These are phyloP conservation scores for Blastocystis sp. DNA, from an alignment of 352 stramenopile genomes.

Conservation along the genomic window DNA sequence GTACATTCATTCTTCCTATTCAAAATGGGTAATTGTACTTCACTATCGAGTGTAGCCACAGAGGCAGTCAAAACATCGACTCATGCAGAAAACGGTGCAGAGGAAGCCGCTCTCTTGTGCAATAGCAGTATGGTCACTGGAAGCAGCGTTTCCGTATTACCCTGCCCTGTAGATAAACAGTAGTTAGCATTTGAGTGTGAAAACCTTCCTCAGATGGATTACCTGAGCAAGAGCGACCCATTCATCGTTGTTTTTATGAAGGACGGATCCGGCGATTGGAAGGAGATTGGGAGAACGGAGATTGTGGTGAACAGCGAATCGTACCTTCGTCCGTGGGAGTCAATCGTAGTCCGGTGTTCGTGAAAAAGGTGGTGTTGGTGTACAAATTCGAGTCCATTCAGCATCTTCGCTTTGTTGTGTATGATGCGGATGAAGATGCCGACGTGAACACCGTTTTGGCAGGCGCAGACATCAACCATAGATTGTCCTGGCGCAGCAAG, in stretches of 20 bases:
- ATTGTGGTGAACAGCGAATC: constrained; percentile 75
- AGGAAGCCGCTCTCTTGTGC: constrained; percentile 29
- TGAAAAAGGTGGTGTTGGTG: constrained; percentile 79
- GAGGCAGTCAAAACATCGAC: neutral
- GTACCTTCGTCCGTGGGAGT: neutral
- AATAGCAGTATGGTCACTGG: neutral
- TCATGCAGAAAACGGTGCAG: constrained; percentile 26
- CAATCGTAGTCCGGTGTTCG: constrained; percentile 79
- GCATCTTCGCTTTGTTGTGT: constrained; percentile 80
- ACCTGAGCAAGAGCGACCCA: constrained; percentile 82
- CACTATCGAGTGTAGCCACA: constrained; percentile 6
- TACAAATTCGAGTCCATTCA: constrained; percentile 82
- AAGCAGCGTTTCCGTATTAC: constrained; percentile 23
- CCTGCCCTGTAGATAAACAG: constrained; percentile 60
- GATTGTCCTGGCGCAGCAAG: constrained; percentile 34
- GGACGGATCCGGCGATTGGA: constrained; percentile 64
- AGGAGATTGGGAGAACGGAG: constrained; percentile 79
- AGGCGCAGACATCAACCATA: neutral
- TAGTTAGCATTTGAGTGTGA: constrained; percentile 82
- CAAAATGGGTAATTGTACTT: constrained; percentile 63
- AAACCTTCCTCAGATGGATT: constrained; percentile 80
- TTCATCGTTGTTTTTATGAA: constrained; percentile 75
- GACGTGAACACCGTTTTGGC: constrained; percentile 74
- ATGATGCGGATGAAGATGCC: constrained; percentile 80
- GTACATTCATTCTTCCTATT: neutral